phyloP scores from a whole-genome alignment of 2,329 filamentous ascomycete genomes.

The Ascochyta fabae region DNA sequence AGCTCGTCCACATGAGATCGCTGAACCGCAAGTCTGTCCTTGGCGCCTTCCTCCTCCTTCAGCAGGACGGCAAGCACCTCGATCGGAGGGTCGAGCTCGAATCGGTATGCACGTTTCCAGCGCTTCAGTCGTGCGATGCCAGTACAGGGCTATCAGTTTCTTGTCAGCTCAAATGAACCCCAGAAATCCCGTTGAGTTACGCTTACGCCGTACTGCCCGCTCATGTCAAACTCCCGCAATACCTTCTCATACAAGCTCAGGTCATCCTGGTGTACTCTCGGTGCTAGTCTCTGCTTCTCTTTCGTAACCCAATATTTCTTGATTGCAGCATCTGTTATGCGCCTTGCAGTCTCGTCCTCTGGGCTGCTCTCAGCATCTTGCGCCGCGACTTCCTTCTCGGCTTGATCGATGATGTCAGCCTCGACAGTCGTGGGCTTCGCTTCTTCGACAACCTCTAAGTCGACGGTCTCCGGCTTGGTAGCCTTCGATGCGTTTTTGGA shows the following conservation, averaged over 20 bases:
- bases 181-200: not conserved
- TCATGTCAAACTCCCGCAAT: slow-evolving; percentile 89
- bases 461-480: slow-evolving; percentile 31
- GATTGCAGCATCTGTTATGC: slow-evolving; percentile 72
- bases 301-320: slow-evolving; percentile 77
- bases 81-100: slow-evolving; percentile 86
- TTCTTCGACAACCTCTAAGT: slow-evolving; percentile 30
- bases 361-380: slow-evolving; percentile 31
- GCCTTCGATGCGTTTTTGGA: slow-evolving; percentile 41
- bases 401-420: slow-evolving; percentile 49
- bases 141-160: slow-evolving; percentile 75
- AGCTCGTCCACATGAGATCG: slow-evolving; percentile 76
- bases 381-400: slow-evolving; percentile 41
- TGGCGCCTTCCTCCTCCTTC: slow-evolving; percentile 65
- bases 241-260: slow-evolving; percentile 81
- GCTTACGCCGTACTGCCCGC: slow-evolving; percentile 86
- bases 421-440: slow-evolving; percentile 49
- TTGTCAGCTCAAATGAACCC: not conserved
- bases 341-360: slow-evolving; percentile 65
- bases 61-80: slow-evolving; percentile 88
- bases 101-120: slow-evolving; percentile 82
- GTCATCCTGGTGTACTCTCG: slow-evolving; percentile 77
- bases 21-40: slow-evolving; percentile 62
- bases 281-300: slow-evolving; percentile 71
- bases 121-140: slow-evolving; percentile 81